These are phyloP conservation scores for Zostera marina DNA, from an alignment of 116 monocot species.

Conservation along the genomic window DNA sequence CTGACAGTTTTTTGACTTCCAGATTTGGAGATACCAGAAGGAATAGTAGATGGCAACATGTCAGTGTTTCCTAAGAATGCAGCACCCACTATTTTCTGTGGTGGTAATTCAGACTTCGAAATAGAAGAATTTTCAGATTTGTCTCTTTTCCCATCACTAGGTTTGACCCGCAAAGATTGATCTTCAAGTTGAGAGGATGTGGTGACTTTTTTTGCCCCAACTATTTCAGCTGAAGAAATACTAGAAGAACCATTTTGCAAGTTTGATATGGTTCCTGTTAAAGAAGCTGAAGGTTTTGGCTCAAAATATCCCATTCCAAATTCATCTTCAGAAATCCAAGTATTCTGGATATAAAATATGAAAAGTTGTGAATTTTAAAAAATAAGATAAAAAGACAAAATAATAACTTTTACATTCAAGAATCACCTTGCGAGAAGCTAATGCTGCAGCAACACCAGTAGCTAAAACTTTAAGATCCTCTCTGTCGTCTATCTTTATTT, in stretches of 20 bases:
- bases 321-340: conserved; percentile 92
- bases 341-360: conserved; percentile 29
- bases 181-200: conserved; percentile 20
- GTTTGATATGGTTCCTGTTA: conserved; percentile 14
- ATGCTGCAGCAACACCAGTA: conserved; percentile 87
- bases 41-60: conserved; percentile 11
- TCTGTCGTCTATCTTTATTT: conserved; percentile 86
- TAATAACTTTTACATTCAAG: not conserved
- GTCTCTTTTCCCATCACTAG: conserved; percentile 33
- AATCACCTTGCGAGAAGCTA: conserved; percentile 90
- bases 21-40: conserved; percentile 17
- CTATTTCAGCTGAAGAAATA: conserved; percentile 15
- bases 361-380: conserved; percentile 2
- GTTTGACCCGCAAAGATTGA: conserved; percentile 21
- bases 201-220: conserved; percentile 13
- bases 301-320: conserved; percentile 88
- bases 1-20: conserved; percentile 24
- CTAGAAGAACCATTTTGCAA: conserved; percentile 15
- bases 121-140: conserved; percentile 16
- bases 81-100: conserved; percentile 21
- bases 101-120: conserved; percentile 23
- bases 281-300: conserved; percentile 35
- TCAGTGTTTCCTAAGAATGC: conserved; percentile 20
- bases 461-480: conserved; percentile 97
- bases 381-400: not conserved